phyloP scores from a whole-genome alignment of 768 basidiomycete species.

The Pulveroboletus sp. region DNA sequence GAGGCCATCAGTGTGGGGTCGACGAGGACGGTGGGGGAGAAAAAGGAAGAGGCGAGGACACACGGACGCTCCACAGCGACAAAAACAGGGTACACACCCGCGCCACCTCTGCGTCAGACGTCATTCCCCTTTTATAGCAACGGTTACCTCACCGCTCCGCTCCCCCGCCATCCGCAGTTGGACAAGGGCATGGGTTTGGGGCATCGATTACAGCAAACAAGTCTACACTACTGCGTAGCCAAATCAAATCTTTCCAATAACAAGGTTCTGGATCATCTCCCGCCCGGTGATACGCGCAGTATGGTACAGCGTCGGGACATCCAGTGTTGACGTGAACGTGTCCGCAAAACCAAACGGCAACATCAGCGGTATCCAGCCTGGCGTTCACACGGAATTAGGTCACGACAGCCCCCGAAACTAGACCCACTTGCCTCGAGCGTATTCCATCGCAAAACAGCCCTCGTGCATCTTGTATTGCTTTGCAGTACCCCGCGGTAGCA shows the following conservation, averaged over 20 bases:
- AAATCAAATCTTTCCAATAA: conserved; percentile 86
- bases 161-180: background rate
- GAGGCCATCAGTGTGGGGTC: no score
- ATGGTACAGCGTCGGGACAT: conserved; percentile 76
- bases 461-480: conserved; percentile 99
- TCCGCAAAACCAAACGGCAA: conserved; percentile 92
- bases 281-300: conserved; percentile 76
- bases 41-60: conserved; percentile 5
- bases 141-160: conserved; percentile 1
- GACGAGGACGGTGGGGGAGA: conserved; percentile 14
- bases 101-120: conserved; percentile 34
- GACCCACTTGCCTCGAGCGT: conserved; percentile 71
- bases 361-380: conserved; percentile 98
- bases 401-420: background rate
- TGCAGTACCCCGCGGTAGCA: conserved; percentile 74
- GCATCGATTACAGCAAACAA: no score
- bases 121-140: conserved; percentile 23
- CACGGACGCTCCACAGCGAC: conserved; percentile 33
- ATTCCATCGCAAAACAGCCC: conserved; percentile 94
- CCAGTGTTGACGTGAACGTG: conserved; percentile 82
- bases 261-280: conserved; percentile 80
- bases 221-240: no score
- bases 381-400: background rate
- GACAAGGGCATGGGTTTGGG: no score
- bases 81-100: conserved; percentile 34